phyloP scores from a whole-genome alignment of 805 yeast species.

The Myxozyma mucilagina region DNA sequence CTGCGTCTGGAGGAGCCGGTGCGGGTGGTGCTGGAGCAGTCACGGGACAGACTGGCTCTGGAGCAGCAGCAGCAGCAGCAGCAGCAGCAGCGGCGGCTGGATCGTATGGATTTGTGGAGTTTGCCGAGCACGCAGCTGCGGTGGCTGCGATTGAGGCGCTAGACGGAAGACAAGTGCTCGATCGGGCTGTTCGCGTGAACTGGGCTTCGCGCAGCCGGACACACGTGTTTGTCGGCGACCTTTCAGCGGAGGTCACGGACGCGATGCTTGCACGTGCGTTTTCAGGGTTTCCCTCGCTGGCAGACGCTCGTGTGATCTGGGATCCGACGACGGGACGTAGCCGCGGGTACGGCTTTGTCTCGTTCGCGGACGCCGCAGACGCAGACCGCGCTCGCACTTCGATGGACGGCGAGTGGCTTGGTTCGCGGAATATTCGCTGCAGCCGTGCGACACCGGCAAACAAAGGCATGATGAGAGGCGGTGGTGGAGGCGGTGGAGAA shows the following conservation, averaged over 20 bases:
- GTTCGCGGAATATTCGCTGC: slow-evolving; percentile 76
- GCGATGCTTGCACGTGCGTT: slow-evolving; percentile 64
- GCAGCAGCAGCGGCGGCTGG: too few relatives aligned
- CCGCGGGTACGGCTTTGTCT: slow-evolving; percentile 88
- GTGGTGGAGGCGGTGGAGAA: too few relatives aligned
- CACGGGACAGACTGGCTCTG: too few relatives aligned
- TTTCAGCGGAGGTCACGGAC: slow-evolving; percentile 79
- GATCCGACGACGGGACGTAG: slow-evolving; percentile 66
- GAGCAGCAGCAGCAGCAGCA: too few relatives aligned
- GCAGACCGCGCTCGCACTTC: slow-evolving; percentile 71
- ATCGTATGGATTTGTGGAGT: slow-evolving; percentile 87
- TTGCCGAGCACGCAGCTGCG: slow-evolving; percentile 58
- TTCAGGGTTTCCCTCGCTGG: slow-evolving; percentile 55
- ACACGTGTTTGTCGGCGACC: slow-evolving; percentile 83
- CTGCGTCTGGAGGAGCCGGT: too few relatives aligned
- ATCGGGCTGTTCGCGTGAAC: slow-evolving; percentile 63
- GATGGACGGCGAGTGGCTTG: slow-evolving; percentile 72
- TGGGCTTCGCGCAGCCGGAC: slow-evolving; percentile 67
- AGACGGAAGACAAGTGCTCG: slow-evolving; percentile 55
- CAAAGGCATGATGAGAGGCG: background rate
- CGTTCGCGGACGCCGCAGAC: slow-evolving; percentile 63
- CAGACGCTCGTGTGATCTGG: slow-evolving; percentile 95
- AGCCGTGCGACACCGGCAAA: slow-evolving; percentile 77
- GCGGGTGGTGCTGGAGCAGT: too few relatives aligned
- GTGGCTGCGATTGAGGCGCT: slow-evolving; percentile 60